Evolutionary conservation across 2,329 filamentous ascomycete genomes (phyloP), one percentile per base, ranked within the genome.

Genomic region (Mycogone perniciosa): DNA sequence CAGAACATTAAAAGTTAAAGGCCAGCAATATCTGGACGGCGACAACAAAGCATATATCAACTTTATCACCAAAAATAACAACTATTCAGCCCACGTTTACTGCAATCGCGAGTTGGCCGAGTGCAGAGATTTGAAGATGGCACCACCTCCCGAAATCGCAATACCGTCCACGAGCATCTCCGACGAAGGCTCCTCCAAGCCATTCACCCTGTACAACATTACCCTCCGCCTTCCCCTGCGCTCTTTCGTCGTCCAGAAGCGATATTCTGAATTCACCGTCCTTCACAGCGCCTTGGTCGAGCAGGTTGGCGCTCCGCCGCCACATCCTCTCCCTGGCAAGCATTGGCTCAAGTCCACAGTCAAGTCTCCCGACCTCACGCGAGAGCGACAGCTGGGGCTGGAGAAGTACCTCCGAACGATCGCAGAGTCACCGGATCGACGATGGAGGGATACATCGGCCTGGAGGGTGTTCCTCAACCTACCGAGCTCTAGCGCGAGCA

Each of bases 151-250:
- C 63, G 82, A 86, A 64, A 83, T 86, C 63, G 80, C 79, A 54
- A 85, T 86, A 58, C 82, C 82, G 8, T 80, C 80, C n/a, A 84
- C 82, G 44, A 82, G 79, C 56, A 68, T 80, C 52, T 74, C 76
- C 47, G 71, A 76, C 52, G 74, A 75, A 56, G 65, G 62, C 54
- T 62, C 66, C 5, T 73, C 76, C 56, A 88, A 89, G 61, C 77
- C 84, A 0, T 89, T 82, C 67, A 91, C 87, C 0, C 77, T 85
- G 57, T 92, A 91, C 74, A 88, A 88, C 66, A 85, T 91, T 67
- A 84, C 82, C 26, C 76, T 93, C 53, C 83, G 86, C 46, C 82
- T 90, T 1, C 88, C 88, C 0, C 77, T 92, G 10, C 82, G 86
- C 44, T 86, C 86, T 4, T 87, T 85, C 60, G 84, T 86, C 57